These are phyloP conservation scores for Elongisporangium prolatum DNA, from an alignment of 352 stramenopile genomes.

Conservation along the genomic window DNA sequence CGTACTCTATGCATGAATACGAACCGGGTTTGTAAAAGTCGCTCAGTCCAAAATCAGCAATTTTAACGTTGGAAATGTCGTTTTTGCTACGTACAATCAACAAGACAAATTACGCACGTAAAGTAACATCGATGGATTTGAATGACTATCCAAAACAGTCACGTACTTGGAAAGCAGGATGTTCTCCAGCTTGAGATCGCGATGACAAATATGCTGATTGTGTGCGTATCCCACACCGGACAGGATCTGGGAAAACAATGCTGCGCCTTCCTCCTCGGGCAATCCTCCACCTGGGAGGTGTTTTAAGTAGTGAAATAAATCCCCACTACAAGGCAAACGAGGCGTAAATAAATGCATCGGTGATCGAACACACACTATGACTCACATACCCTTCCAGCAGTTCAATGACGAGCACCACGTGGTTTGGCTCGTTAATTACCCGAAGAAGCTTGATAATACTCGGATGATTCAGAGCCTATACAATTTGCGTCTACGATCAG, in stretches of 20 bases:
- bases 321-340: slow-evolving; percentile 30
- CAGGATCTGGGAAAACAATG: slow-evolving; percentile 74
- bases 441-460: slow-evolving; percentile 87
- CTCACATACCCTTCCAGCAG: slow-evolving; percentile 76
- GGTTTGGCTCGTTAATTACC: slow-evolving; percentile 82
- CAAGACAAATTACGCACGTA: neutral
- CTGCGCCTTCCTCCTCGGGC: slow-evolving; percentile 55
- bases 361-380: neutral
- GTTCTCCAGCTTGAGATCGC: slow-evolving; percentile 88
- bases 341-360: neutral
- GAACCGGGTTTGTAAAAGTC: slow-evolving; percentile 83
- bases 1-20: neutral
- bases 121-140: neutral
- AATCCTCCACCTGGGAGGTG: slow-evolving; percentile 39
- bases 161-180: slow-evolving; percentile 75
- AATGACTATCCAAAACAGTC: slow-evolving; percentile 1
- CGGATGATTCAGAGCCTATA: slow-evolving; percentile 73
- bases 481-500: slow-evolving; percentile 1
- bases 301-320: slow-evolving; percentile 85
- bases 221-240: slow-evolving; percentile 79
- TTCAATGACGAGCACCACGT: slow-evolving; percentile 86
- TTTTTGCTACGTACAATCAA: slow-evolving; percentile 45
- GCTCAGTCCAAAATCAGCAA: slow-evolving; percentile 85
- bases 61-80: slow-evolving; percentile 79
- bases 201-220: slow-evolving; percentile 89